These are phyloP conservation scores for Sungouiella blattae DNA, from an alignment of 805 yeast species.

Conservation along the genomic window DNA sequence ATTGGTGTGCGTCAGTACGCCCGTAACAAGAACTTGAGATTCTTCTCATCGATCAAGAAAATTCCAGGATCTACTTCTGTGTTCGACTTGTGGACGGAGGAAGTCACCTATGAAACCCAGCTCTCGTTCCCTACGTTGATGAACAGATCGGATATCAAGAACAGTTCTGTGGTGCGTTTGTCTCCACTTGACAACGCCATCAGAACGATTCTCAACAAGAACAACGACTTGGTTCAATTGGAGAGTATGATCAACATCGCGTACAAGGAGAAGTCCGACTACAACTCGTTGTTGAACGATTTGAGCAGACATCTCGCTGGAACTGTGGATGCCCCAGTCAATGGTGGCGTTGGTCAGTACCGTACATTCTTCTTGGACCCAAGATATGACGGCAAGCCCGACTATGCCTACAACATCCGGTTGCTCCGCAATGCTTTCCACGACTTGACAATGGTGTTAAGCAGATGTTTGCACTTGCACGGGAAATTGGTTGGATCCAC, in stretches of 20 bases:
- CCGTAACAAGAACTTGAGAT: slow-evolving; percentile 67
- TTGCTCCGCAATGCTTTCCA: slow-evolving; percentile 53
- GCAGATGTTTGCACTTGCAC: slow-evolving; percentile 66
- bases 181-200: slow-evolving; percentile 88
- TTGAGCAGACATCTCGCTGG: slow-evolving; percentile 73
- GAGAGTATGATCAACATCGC: slow-evolving; percentile 58
- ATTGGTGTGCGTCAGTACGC: slow-evolving; percentile 70
- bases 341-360: slow-evolving; percentile 88
- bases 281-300: slow-evolving; percentile 51
- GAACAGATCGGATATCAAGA: slow-evolving; percentile 73
- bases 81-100: slow-evolving; percentile 84
- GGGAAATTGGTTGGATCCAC: slow-evolving; percentile 55
- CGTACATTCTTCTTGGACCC: slow-evolving; percentile 57
- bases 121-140: slow-evolving; percentile 83
- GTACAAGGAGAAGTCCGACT: slow-evolving; percentile 48
- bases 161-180: slow-evolving; percentile 46
- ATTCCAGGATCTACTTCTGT: slow-evolving; percentile 71
- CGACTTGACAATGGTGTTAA: slow-evolving; percentile 63
- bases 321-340: slow-evolving; percentile 87
- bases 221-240: slow-evolving; percentile 65
- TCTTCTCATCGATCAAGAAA: slow-evolving; percentile 66
- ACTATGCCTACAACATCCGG: slow-evolving; percentile 27
- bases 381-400: slow-evolving; percentile 30
- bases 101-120: slow-evolving; percentile 69
- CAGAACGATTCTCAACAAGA: slow-evolving; percentile 61